These are phyloP conservation scores for Gyrodon tennesseensis DNA, from an alignment of 1,284 basidiomycete genomes.

Conservation along the genomic window DNA sequence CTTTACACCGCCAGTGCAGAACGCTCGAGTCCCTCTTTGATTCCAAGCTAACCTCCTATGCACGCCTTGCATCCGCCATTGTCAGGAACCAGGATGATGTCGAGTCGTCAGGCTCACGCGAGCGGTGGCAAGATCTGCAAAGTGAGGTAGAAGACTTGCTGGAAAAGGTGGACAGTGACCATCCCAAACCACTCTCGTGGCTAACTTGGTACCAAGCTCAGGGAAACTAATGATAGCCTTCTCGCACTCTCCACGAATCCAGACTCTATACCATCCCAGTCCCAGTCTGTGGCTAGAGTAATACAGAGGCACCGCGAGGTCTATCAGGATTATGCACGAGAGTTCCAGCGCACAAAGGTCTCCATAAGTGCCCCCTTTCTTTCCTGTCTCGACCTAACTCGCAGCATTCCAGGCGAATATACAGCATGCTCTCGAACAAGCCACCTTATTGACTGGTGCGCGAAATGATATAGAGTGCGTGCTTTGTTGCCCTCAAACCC, in stretches of 20 bases:
- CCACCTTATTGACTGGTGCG: slow-evolving; percentile 87
- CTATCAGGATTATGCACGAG: slow-evolving; percentile 82
- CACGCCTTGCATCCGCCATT: slow-evolving; percentile 77
- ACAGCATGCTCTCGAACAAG: slow-evolving; percentile 81
- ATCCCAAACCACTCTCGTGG: background rate
- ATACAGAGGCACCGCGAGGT: slow-evolving; percentile 91
- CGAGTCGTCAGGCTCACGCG: slow-evolving; percentile 66
- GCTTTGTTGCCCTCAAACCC: slow-evolving; percentile 1
- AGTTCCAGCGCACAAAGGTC: slow-evolving; percentile 83
- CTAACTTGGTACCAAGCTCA: slow-evolving; percentile 58
- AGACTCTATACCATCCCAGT: slow-evolving; percentile 68
- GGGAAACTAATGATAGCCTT: slow-evolving; percentile 79
- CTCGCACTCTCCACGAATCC: slow-evolving; percentile 68
- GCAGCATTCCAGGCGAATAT: slow-evolving; percentile 64
- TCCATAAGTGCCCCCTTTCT: slow-evolving; percentile 10
- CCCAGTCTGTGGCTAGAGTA: slow-evolving; percentile 82
- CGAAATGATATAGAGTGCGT: slow-evolving; percentile 93
- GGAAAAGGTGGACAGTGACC: slow-evolving; percentile 67
- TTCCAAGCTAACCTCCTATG: slow-evolving; percentile 86
- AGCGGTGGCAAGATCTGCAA: slow-evolving; percentile 80
- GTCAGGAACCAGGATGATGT: slow-evolving; percentile 64
- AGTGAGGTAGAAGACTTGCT: slow-evolving; percentile 83
- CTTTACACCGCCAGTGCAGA: slow-evolving; percentile 81
- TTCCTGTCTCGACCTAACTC: slow-evolving; percentile 12
- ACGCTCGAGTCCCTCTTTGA: slow-evolving; percentile 91